These are phyloP conservation scores for Termitomyces heimii DNA, from an alignment of 768 basidiomycete species.

Conservation along the genomic window DNA sequence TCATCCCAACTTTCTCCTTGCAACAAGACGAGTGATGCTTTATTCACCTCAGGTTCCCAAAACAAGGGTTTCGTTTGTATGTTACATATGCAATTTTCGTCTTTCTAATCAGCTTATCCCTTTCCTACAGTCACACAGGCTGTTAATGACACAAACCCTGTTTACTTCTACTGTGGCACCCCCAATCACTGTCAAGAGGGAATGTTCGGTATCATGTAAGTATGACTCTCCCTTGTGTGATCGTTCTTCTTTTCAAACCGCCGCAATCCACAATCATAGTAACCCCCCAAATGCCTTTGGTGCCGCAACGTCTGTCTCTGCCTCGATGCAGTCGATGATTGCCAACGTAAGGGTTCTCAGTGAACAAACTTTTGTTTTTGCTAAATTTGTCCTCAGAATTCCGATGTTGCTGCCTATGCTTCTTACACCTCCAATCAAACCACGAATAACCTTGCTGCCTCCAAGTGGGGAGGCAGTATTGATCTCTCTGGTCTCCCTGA, in stretches of 20 bases:
- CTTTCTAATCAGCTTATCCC: conserved; percentile 4
- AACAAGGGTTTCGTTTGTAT: conserved; percentile 57
- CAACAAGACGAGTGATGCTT: conserved; percentile 58
- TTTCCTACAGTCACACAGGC: conserved; percentile 50
- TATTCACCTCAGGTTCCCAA: conserved; percentile 64
- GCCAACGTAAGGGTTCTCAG: conserved; percentile 31
- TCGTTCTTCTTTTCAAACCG: not conserved
- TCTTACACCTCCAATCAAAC: conserved; percentile 45
- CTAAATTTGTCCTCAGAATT: conserved; percentile 30
- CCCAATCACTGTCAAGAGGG: conserved; percentile 74
- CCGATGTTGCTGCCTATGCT: conserved; percentile 51
- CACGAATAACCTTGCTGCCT: conserved; percentile 37
- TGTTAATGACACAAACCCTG: conserved; percentile 69
- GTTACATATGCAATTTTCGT: conserved; percentile 14
- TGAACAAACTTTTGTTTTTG: not conserved
- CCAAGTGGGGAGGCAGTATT: conserved; percentile 58
- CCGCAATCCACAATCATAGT: conserved; percentile 16
- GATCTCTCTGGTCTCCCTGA: conserved; percentile 49
- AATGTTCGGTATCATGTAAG: conserved; percentile 77
- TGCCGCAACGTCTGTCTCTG: conserved; percentile 40
- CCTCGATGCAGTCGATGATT: conserved; percentile 45
- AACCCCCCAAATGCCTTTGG: conserved; percentile 52
- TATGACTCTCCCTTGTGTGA: not conserved
- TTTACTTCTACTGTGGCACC: conserved; percentile 70
- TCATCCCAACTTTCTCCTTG: conserved; percentile 60